Percentiles rank a stretch among this genome's conserved stretches.
Evolutionary conservation across 2,329 filamentous ascomycete genomes (phyloP).

Genomic region (Colletotrichum sidae): DNA sequence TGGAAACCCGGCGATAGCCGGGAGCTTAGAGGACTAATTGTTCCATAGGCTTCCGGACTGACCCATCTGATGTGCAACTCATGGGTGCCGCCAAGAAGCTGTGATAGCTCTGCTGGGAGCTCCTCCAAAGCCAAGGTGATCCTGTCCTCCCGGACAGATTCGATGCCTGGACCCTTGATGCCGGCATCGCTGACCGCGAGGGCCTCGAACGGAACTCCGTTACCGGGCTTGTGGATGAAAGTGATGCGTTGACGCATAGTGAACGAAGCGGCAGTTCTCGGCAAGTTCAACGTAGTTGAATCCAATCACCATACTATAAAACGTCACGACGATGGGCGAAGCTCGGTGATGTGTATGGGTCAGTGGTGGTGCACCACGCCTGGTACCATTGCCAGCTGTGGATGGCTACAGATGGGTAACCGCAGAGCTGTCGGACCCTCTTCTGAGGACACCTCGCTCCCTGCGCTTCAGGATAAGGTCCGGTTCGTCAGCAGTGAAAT

Average conservation of each 20-base stretch:
- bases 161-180: slow-evolving; percentile 67
- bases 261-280: neutral
- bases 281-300: no score
- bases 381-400: no score
- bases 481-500: neutral
- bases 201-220: slow-evolving; percentile 72
- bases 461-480: slow-evolving; percentile 14
- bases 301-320: no score
- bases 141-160: slow-evolving; percentile 81
- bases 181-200: slow-evolving; percentile 68
- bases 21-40: slow-evolving; percentile 78
- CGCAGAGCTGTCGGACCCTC: slow-evolving; percentile 18
- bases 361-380: neutral
- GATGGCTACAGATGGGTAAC: neutral
- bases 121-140: slow-evolving; percentile 80
- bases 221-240: slow-evolving; percentile 76
- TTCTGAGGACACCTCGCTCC: slow-evolving; percentile 31
- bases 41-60: slow-evolving; percentile 66
- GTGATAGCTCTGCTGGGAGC: slow-evolving; percentile 75
- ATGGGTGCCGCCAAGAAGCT: slow-evolving; percentile 71
- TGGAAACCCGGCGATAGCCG: slow-evolving; percentile 85
- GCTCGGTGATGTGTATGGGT: slow-evolving; percentile 13
- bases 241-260: slow-evolving; percentile 83
- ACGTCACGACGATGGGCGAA: no score
- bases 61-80: slow-evolving; percentile 86